Evolutionary conservation across 2,329 filamentous ascomycete genomes (phyloP).

Genomic region (Exutisphaerella laricina): DNA sequence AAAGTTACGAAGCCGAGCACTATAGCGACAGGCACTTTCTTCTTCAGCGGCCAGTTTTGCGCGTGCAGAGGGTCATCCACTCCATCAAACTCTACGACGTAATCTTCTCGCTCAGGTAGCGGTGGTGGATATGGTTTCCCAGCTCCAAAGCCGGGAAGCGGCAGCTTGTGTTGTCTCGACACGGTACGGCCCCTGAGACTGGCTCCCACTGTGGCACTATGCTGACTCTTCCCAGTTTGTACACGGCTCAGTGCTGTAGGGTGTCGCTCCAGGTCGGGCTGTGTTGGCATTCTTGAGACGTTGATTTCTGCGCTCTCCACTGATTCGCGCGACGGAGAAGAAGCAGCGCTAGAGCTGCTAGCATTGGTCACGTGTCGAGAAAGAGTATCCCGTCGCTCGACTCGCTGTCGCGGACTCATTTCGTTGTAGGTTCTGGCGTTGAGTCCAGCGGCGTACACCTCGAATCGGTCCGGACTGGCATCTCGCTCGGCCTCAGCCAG

Average conservation of each 20-base stretch:
- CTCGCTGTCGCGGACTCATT: constrained; percentile 10
- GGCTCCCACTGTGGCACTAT: constrained; percentile 63
- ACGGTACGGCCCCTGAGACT: constrained; percentile 38
- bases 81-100: constrained; percentile 78
- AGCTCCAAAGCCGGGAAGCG: constrained; percentile 63
- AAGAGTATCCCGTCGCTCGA: constrained; percentile 40
- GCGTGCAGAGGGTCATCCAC: constrained; percentile 72
- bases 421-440: constrained; percentile 40
- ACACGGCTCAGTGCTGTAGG: constrained; percentile 68
- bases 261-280: constrained; percentile 57
- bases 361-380: constrained; percentile 52
- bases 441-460: constrained; percentile 7
- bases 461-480: constrained; percentile 43
- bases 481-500: constrained; percentile 52
- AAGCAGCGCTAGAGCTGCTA: constrained; percentile 48
- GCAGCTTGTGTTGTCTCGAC: constrained; percentile 34
- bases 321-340: constrained; percentile 29
- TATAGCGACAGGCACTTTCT: constrained; percentile 62
- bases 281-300: constrained; percentile 58
- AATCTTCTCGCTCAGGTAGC: constrained; percentile 64
- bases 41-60: constrained; percentile 76
- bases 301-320: constrained; percentile 39
- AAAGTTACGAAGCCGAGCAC: constrained; percentile 70
- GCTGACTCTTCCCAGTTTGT: constrained; percentile 64
- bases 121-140: constrained; percentile 68